Evolutionary conservation across 306 rosid genomes (phyloP), one percentile per base, ranked within the genome.

Genomic region (Medicago lupulina): DNA sequence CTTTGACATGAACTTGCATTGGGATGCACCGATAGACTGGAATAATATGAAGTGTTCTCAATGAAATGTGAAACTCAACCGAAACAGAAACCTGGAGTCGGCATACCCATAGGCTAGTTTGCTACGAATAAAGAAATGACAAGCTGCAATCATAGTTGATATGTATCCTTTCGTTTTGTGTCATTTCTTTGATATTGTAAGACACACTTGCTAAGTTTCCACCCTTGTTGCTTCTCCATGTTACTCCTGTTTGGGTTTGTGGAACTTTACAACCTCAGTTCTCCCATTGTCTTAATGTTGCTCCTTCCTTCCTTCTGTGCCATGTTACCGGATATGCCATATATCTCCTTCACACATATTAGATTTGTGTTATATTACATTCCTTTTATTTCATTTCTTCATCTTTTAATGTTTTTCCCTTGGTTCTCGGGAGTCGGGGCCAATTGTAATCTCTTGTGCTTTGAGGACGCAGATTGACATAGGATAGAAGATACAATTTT

Each of bases 401-500:
- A 50, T 50, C 57, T 31, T 9, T 9, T 60, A 16, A 9, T 34
- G 9, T 6, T n/a, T 40, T 12, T 3, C 44, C 34, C 14, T 10
- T 54, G 19, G 38, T 55, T 43, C 66, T 67, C 5, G 51, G 51
- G 43, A 39, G 34, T 78, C 25, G 15, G 49, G 15, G 57, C n/a
- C 57, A 50, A 3, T 17, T 53, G 59, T 7, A 34, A 55, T 55
- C 28, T 55, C 31, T 55, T 19, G 8, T 55, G 62, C 62, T 19
- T 19, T 19, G 31, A 10, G 3, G 57, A 51, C 16, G 21, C 57
- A 16, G 1, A 51, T 51, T n/a, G 57, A 51, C 18, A 34, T 58
- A 51, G 21, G 57, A 55, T 55, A 55, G 34, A 19, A 19, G 34
- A 55, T 55, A 55, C 62, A 55, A 10, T 55, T 55, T 55, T 55